Percentiles rank a stretch among this genome's conserved stretches.
Evolutionary conservation across 202 grass and related monocot genomes (phyloP).

Genomic region (Tripidium arundinaceum): DNA sequence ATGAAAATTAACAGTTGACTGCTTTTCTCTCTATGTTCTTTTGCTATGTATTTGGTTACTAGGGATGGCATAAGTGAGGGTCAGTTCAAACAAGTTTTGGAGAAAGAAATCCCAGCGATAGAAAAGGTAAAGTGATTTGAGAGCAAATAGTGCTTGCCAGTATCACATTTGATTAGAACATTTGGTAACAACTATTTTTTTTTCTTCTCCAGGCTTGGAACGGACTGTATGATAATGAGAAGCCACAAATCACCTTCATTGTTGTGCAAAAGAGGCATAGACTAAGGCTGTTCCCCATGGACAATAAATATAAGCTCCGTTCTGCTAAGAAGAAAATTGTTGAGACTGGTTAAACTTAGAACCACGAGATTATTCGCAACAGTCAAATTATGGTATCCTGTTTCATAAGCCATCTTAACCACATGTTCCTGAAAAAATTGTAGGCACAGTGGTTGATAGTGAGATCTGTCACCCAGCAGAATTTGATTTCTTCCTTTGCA

Average conservation of each 20-base stretch:
- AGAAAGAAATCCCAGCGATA: slow-evolving; percentile 33
- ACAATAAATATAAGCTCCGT: neutral
- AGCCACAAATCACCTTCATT: slow-evolving; percentile 67
- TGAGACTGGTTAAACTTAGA: neutral
- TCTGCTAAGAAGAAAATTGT: neutral
- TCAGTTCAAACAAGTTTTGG: slow-evolving; percentile 39
- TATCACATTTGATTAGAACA: neutral
- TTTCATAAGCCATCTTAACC: neutral
- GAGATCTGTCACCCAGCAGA: slow-evolving; percentile 70
- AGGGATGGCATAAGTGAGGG: slow-evolving; percentile 46
- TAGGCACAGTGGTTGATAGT: slow-evolving; percentile 62
- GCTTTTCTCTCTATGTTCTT: neutral
- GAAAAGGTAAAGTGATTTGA: slow-evolving; percentile 22
- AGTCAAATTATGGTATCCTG: neutral
- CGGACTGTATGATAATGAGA: slow-evolving; percentile 24
- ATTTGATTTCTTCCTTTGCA: slow-evolving; percentile 69
- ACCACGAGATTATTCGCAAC: neutral
- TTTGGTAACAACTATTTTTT: neutral
- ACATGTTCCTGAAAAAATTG: slow-evolving; percentile 16
- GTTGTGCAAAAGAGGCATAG: slow-evolving; percentile 82
- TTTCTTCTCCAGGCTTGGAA: slow-evolving; percentile 43
- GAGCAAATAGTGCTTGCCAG: neutral
- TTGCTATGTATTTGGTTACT: neutral
- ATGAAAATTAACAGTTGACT: neutral
- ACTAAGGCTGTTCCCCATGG: slow-evolving; percentile 44